phyloP scores from a whole-genome alignment of 2,329 filamentous ascomycete genomes.

The Sphaerostilbella broomeana region DNA sequence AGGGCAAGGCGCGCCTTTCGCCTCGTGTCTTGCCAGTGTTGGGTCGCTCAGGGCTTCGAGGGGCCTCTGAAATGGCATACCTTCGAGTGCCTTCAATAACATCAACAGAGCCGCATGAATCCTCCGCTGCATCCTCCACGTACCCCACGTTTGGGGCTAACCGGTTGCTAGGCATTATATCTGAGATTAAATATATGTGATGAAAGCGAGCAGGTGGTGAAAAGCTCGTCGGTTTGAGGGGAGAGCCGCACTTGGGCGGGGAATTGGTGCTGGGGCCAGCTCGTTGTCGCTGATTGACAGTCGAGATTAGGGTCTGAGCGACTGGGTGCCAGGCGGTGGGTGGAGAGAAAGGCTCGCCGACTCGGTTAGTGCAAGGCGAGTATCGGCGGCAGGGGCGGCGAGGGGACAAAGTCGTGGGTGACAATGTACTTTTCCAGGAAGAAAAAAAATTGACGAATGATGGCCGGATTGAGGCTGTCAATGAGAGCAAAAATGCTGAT shows the following conservation, averaged over 20 bases:
- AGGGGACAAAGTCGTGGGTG: neutral
- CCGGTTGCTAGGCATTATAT: conserved; percentile 37
- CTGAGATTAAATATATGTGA: conserved; percentile 9
- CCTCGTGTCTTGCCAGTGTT: conserved; percentile 46
- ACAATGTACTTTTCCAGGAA: neutral
- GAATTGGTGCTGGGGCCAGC: conserved; percentile 10
- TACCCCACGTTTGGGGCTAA: conserved; percentile 32
- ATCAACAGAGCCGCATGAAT: conserved; percentile 37
- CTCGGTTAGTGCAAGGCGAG: conserved; percentile 5
- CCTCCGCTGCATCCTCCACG: conserved; percentile 48
- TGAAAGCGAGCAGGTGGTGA: conserved; percentile 16
- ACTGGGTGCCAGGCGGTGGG: conserved; percentile 5
- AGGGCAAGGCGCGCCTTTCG: conserved; percentile 27
- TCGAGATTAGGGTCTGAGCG: conserved; percentile 7
- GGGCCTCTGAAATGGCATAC: conserved; percentile 44
- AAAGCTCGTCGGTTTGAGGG: conserved; percentile 20
- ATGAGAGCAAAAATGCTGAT: conserved; percentile 1
- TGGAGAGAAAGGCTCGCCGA: conserved; percentile 2
- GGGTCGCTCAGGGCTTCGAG: conserved; percentile 40
- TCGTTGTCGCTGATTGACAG: conserved; percentile 10
- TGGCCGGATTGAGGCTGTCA: too few relatives aligned
- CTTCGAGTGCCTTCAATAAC: conserved; percentile 33
- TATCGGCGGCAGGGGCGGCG: neutral
- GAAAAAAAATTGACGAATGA: too few relatives aligned
- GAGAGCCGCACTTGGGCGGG: conserved; percentile 26